A percentile compares a stretch with the other conserved stretches of the same genome.
Evolutionary conservation across 441 rosid species (phyloP).

Genomic region (Gossypium gossypioides): DNA sequence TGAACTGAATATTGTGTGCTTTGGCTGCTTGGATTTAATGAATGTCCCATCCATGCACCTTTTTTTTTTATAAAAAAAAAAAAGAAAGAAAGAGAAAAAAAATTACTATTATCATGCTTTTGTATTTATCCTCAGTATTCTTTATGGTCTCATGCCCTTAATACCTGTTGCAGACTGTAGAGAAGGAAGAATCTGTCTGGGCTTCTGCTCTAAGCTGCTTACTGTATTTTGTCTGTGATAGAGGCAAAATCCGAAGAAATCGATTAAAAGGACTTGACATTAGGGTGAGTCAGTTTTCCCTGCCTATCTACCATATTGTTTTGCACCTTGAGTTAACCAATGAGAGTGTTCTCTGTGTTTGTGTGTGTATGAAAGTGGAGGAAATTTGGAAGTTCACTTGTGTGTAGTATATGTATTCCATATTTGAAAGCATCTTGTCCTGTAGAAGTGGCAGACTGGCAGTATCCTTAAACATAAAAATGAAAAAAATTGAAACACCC

Average conservation of each 20-base stretch:
- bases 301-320: background rate
- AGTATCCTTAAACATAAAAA: background rate
- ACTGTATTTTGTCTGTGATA: constrained; percentile 84
- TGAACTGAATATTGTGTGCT: background rate
- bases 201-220: constrained; percentile 95
- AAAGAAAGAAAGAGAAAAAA: too few species aligned
- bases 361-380: background rate
- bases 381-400: background rate
- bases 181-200: constrained; percentile 89
- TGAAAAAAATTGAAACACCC: background rate
- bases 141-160: constrained; percentile 18
- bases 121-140: background rate
- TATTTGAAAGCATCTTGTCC: background rate
- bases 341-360: background rate
- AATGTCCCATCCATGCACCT: background rate
- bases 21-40: background rate
- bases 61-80: background rate
- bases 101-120: background rate
- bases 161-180: constrained; percentile 54
- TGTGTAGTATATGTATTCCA: background rate
- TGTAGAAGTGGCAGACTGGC: background rate
- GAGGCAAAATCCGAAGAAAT: constrained; percentile 74
- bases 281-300: constrained; percentile 53
- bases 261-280: constrained; percentile 90
- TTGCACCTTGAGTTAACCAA: background rate